Evolutionary conservation across 257 asterid species (phyloP), one percentile per base, ranked within the genome.

Genomic region (Fraxinus anomala): DNA sequence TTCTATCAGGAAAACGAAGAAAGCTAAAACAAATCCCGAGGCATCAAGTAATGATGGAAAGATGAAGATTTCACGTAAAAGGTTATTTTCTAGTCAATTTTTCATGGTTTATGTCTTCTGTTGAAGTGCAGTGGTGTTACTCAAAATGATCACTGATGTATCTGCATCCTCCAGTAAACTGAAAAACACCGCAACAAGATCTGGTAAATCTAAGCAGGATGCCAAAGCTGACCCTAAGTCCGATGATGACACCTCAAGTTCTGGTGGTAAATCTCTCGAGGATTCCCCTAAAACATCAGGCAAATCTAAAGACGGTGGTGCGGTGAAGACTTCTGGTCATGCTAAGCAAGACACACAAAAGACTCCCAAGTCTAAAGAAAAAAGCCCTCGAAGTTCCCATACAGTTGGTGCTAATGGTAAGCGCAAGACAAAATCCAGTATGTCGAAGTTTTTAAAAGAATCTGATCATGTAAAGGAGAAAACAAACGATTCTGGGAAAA

Each of bases 371-470:
- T 82, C 94, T 63, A 90, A 82, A 83, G 89, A 88, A 42, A 91
- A 84, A 78, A 61, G 5, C 68, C 31, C 17, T 23, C 28, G 7
- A 7, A 24, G 30, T 54, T 75, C 75, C 68, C 14, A 61, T 6
- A 10, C 30, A 11, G 14, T 9, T 23, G 31, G 68, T 21, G 30
- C 12, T 59, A 61, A 21, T 23, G 68, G 31, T 24, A 61, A 61
- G 33, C 31, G 77, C 47, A 79, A 81, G 85, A 34, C 80, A 23
- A 90, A 89, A 78, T 79, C 89, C 61, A 80, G 89, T 76, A 78
- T 86, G 36, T 84, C 96, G 13, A 92, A 88, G 92, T 84, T 71
- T 78, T 13, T 49, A 21, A 92, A 88, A 82, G 92, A 83, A 72
- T 36, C 86, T 65, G 91, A 80, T 12, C 80, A 26, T 44, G 42